Base-by-base conservation (phyloP, 257 asterid species). In the Solanum infundibuliforme region DNA sequence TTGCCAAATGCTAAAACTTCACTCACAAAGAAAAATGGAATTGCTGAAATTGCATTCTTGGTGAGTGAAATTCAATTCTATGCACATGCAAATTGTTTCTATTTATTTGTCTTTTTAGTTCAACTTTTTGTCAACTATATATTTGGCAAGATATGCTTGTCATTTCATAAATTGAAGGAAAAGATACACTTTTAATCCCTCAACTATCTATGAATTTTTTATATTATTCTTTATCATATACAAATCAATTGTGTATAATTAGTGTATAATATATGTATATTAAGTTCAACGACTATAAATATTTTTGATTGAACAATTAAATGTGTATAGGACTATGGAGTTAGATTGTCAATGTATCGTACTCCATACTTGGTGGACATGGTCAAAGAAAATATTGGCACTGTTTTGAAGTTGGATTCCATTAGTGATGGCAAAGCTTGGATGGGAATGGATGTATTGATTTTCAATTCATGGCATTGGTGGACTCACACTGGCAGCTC, bases 391-490 rank as follows among this genome's bases (percentile, higher is more conserved):
- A 91, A 91, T 0, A 90, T 77, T 29, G 98, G 98, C 6, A 89
- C 91, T 20, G 94, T 96, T 83, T 71, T 96, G 27, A 93, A 94
- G 87, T 85, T 96, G 21, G 96, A 94, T 34, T 96, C 99, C 10
- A 96, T 96, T 8, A 84, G 27, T 66, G 87, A 81, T 12, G 99
- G 99, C 11, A 83, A 93, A 8, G 91, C 94, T 1, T 96, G 99
- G 99, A 88, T 69, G 82, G 97, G 98, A 55, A 95, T 95, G 98
- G 98, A 96, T 88, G 87, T 96, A 65, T 41, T 96, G 87, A 90
- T 96, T 32, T 96, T 96, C 92, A 96, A 96, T 93, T 89, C 99
- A 10, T 95, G 99, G 99, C 99, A 96, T 73, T 96, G 99, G 99
- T 96, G 99, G 99, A 95, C 96, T 8, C 99, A 96, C 52, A 94